phyloP scores from a whole-genome alignment of 1,284 basidiomycete genomes.

The Ceratobasidium sp. region DNA sequence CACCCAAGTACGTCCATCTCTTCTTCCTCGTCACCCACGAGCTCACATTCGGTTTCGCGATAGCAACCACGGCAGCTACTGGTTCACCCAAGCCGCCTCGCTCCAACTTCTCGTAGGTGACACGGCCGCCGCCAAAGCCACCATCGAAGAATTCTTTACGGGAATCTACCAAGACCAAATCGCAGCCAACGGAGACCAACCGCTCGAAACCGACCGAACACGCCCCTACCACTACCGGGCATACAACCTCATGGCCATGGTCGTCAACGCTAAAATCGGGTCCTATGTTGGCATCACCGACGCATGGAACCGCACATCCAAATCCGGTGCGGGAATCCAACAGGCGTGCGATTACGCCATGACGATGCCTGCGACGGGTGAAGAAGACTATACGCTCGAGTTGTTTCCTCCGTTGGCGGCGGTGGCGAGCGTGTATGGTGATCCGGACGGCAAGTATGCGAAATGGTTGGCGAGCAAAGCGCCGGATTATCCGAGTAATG shows the following conservation, averaged over 20 bases:
- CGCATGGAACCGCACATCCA: conserved; percentile 60
- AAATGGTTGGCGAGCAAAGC: conserved; percentile 32
- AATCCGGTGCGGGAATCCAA: conserved; percentile 61
- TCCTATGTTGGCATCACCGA: conserved; percentile 56
- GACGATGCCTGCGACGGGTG: conserved; percentile 50
- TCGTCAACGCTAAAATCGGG: conserved; percentile 59
- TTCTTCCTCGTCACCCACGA: neutral
- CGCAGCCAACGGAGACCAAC: conserved; percentile 59
- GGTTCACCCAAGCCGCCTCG: conserved; percentile 58
- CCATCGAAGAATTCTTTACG: conserved; percentile 57
- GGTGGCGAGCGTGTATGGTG: conserved; percentile 40
- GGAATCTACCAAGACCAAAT: conserved; percentile 62
- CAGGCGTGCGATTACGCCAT: conserved; percentile 65
- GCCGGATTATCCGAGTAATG: neutral
- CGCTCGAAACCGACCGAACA: conserved; percentile 50
- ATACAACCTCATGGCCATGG: conserved; percentile 47
- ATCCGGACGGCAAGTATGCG: conserved; percentile 42
- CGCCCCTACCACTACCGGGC: conserved; percentile 42
- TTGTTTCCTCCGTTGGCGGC: conserved; percentile 37
- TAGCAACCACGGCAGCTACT: conserved; percentile 47
- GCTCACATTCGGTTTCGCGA: neutral
- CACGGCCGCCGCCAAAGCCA: conserved; percentile 52
- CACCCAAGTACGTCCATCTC: conserved; percentile 44
- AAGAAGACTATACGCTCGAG: conserved; percentile 30
- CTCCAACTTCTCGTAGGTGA: conserved; percentile 60